Base-by-base conservation (phyloP, 1,284 basidiomycete genomes). In the Malassezia psittaci region DNA sequence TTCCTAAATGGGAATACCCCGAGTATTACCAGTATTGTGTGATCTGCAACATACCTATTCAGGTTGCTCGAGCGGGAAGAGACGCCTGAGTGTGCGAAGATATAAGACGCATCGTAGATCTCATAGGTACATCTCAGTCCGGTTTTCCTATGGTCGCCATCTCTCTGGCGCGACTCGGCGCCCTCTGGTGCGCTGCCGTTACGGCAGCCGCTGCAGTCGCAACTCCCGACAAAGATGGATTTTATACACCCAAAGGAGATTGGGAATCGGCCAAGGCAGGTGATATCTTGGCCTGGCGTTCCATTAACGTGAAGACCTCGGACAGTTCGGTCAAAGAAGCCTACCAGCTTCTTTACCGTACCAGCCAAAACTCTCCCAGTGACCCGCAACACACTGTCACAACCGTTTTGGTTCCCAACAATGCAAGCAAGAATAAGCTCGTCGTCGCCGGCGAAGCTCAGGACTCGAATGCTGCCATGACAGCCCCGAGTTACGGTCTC, bases 341-440 rank as follows among this genome's bases (percentile, higher is more conserved):
- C 33, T 66, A 46, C 42, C 66, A 69, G 45, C 38, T 69, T 12
- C 16, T 48, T 0, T 69, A 66, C 57, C 57, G 60, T 9, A 66
- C 66, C 11, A 34, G 18, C 19, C 16, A 41, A 18, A 38, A 33
- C 43, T 21, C 13, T 7, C 19, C 45, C 8, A 16, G 24, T 9
- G 34, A 52, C n/a, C 42, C 48, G 3, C 18, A 13, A 9, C 45
- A 46, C n/a, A 64, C 57, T 12, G 57, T 70, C 0, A 63, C 62
- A 0, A 66, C 67, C 11, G 48, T 70, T 9, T 54, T 58, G 19
- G 50, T 66, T 10, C 68, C 68, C 1, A n/a, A 45, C 43, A 63
- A 62, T n/a, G 48, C 50, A 0, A 48, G 54, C 32, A 61, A 63
- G 0, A 52, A 65, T 46, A 51, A 57, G 43, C 61, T 68, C 35